A percentile compares a stretch with the other conserved stretches of the same genome.
Conservation (phyloP, 495 filamentous ascomycete species). For the Talaromyces stipitatus region DNA sequence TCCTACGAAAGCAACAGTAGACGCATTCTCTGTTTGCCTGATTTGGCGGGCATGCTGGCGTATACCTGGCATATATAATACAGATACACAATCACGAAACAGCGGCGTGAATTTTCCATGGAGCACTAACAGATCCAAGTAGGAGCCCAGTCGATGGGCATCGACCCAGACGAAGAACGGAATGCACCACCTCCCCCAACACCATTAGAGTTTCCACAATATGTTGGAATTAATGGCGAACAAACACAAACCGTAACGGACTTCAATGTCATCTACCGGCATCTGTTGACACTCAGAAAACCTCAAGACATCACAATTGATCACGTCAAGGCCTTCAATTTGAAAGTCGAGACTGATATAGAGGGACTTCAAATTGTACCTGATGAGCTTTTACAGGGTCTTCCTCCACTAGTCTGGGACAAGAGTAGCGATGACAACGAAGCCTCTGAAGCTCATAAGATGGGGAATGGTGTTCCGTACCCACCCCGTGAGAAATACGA, state of each 20-base stretch:
- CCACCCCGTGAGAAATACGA: conserved; percentile 44
- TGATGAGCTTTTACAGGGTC: conserved; percentile 22
- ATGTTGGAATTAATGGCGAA: conserved; percentile 22
- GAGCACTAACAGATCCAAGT: not conserved
- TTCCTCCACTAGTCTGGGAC: conserved; percentile 42
- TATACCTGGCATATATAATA: no score
- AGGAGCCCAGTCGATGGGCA: conserved; percentile 28
- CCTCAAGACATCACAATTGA: conserved; percentile 44
- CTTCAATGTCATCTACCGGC: conserved; percentile 26
- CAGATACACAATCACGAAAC: not conserved
- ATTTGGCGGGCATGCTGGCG: no score
- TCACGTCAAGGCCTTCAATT: conserved; percentile 45
- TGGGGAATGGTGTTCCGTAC: conserved; percentile 43
- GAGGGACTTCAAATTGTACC: conserved; percentile 38
- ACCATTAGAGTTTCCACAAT: conserved; percentile 42
- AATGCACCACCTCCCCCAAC: conserved; percentile 37
- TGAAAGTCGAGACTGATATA: conserved; percentile 36
- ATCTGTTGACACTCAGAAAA: conserved; percentile 42
- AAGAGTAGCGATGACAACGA: conserved; percentile 5
- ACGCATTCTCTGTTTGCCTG: no score
- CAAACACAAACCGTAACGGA: conserved; percentile 18
- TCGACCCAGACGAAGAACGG: conserved; percentile 35
- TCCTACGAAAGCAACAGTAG: no score
- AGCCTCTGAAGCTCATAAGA: conserved; percentile 12
- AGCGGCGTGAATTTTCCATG: not conserved